Conservation (phyloP, 192 early-diverging fungal species). For the Cetraspora pellucida region DNA sequence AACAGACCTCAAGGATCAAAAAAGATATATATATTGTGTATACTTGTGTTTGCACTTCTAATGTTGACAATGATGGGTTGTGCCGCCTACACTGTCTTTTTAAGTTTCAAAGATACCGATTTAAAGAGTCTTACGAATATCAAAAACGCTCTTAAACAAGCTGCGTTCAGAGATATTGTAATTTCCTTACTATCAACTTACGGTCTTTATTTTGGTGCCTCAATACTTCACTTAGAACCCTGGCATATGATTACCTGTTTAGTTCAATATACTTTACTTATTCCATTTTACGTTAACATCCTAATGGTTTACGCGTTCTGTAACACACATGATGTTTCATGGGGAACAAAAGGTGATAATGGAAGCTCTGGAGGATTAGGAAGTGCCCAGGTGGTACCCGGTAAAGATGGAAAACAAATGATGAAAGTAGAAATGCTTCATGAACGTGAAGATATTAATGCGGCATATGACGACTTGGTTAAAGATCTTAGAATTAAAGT, state of each 20-base stretch:
- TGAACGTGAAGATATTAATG: conserved; percentile 79
- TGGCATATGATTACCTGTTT: conserved; percentile 92
- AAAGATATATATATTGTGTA: conserved; percentile 68
- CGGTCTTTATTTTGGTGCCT: conserved; percentile 78
- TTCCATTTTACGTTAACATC: conserved; percentile 91
- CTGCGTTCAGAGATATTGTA: conserved; percentile 76
- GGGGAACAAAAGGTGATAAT: conserved; percentile 94
- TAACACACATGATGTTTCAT: conserved; percentile 93
- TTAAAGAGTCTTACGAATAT: conserved; percentile 38
- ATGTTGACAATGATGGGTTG: conserved; percentile 83
- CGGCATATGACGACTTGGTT: conserved; percentile 80
- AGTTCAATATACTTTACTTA: conserved; percentile 81
- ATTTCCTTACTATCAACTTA: conserved; percentile 82
- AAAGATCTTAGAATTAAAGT: conserved; percentile 53
- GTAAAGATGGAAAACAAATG: conserved; percentile 68
- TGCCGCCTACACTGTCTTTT: conserved; percentile 64
- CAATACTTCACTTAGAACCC: conserved; percentile 80
- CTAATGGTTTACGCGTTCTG: conserved; percentile 92
- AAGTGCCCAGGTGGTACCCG: conserved; percentile 64
- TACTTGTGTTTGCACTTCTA: conserved; percentile 76
- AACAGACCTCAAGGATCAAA: conserved; percentile 91
- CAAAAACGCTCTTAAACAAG: conserved; percentile 31
- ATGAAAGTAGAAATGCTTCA: conserved; percentile 75
- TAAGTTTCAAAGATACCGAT: conserved; percentile 41
- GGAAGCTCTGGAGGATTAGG: conserved; percentile 59